Evolutionary conservation across 1,139 yeast species (phyloP).

Genomic region (Arxiozyma heterogenica): DNA sequence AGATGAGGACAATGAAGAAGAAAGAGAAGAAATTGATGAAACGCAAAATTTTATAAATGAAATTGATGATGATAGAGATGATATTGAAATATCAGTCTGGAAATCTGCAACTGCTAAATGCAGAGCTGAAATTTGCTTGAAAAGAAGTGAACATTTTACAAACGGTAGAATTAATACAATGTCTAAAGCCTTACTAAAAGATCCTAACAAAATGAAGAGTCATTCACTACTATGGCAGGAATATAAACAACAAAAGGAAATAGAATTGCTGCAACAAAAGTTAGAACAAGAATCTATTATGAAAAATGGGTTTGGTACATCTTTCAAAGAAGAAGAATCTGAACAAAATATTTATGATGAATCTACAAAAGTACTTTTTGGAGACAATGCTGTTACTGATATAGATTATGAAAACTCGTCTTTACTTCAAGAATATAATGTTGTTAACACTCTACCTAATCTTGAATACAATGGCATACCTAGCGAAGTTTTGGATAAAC

Average conservation of each 20-base stretch:
- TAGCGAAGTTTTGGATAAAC: slow-evolving; percentile 38
- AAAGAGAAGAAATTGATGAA: slow-evolving; percentile 24
- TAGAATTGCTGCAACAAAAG: slow-evolving; percentile 21
- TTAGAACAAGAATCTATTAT: slow-evolving; percentile 27
- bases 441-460: slow-evolving; percentile 71
- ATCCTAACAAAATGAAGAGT: slow-evolving; percentile 48
- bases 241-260: slow-evolving; percentile 25
- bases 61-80: slow-evolving; percentile 49
- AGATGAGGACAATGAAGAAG: slow-evolving; percentile 8
- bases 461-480: slow-evolving; percentile 47
- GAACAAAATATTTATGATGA: slow-evolving; percentile 2
- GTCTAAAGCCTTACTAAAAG: slow-evolving; percentile 58
- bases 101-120: slow-evolving; percentile 69
- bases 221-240: slow-evolving; percentile 26
- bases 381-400: slow-evolving; percentile 22
- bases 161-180: slow-evolving; percentile 48
- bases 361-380: slow-evolving; percentile 8
- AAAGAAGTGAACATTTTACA: slow-evolving; percentile 59
- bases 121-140: slow-evolving; percentile 64
- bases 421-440: slow-evolving; percentile 75
- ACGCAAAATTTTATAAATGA: slow-evolving; percentile 32
- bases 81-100: slow-evolving; percentile 72
- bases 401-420: slow-evolving; percentile 32
- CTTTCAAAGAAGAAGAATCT: slow-evolving; percentile 23
- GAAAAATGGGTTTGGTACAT: slow-evolving; percentile 30